Base-by-base conservation (phyloP, 1,139 yeast species). In the Kurtzmaniella quercitrusa region DNA sequence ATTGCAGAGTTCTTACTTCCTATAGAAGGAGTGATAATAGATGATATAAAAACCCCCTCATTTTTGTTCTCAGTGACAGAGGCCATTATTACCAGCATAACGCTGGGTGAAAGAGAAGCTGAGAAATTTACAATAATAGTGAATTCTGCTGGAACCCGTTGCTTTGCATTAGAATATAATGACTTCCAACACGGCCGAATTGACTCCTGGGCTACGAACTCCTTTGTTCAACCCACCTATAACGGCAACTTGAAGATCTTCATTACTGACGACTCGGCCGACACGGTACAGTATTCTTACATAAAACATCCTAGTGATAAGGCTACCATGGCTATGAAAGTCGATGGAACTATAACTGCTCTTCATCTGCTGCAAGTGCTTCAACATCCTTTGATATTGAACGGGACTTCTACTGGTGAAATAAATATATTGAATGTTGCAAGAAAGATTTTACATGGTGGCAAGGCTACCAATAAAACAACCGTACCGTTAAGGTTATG, bases 371-470 rank as follows among this genome's bases (percentile, higher is more conserved):
- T 74, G 6, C 68, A 65, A 45, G 46, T 54, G 8, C 49, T 70
- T 26, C 68, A 69, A 6, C 95, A 86, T 53, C 94, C 95, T 1
- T 65, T 84, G 46, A 56, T 77, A 6, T 56, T 85, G 2, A 61
- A 76, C 4, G 89, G 89, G 1, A 78, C 82, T 3, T 63, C 84
- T 2, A 83, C 79, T 50, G 95, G 95, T 0, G 74, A 68, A 38
- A 52, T 71, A 2, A 54, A 56, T 33, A 51, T 71, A 1, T 51
- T 67, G 35, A 71, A 73, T 48, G 53, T 65, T 32, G 57, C 70
- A 8, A 52, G 77, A 41, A 70, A 68, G 50, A 56, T 68, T 18
- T 53, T 71, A 23, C 59, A 63, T 33, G 64, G 65, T 14, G 55
- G 64, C 2, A 71, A 67, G 46, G 55, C 61, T 0, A 56, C 62